Conservation (phyloP, 306 rosid species). For the Inga oerstediana region DNA sequence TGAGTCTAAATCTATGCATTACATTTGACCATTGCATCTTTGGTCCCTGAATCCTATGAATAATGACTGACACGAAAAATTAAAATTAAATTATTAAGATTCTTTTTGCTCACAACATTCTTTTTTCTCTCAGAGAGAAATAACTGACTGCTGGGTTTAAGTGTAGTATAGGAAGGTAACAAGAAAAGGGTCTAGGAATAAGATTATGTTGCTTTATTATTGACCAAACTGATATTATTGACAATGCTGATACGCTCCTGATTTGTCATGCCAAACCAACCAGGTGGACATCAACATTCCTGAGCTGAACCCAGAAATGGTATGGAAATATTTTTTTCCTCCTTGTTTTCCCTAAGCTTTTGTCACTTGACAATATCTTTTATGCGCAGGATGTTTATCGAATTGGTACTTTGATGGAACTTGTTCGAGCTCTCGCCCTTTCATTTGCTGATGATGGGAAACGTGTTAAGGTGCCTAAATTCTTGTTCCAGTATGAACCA, state of each 20-base stretch:
- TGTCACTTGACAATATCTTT: conserved; percentile 46
- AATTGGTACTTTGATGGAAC: conserved; percentile 93
- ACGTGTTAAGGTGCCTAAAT: conserved; percentile 70
- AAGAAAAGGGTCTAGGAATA: background rate
- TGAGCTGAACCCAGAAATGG: conserved; percentile 96
- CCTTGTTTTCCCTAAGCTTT: conserved; percentile 8
- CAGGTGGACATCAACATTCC: conserved; percentile 97
- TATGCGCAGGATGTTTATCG: conserved; percentile 90
- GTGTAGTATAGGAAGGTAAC: conserved; percentile 22
- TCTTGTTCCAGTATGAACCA: conserved; percentile 31
- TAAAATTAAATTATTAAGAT: conserved; percentile 10
- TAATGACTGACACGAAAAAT: background rate
- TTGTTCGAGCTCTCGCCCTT: conserved; percentile 83
- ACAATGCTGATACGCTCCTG: conserved; percentile 31
- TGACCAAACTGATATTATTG: conserved; percentile 14
- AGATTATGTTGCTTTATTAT: background rate
- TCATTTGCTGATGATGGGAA: conserved; percentile 96
- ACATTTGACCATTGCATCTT: conserved; percentile 14
- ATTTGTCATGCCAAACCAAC: conserved; percentile 41
- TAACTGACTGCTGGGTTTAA: conserved; percentile 22
- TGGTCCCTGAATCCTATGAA: conserved; percentile 3
- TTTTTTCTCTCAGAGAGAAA: conserved; percentile 7
- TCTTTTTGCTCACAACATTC: conserved; percentile 24
- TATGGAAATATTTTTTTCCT: conserved; percentile 35
- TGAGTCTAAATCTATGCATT: conserved; percentile 22